phyloP scores from a whole-genome alignment of 441 rosid genomes.

The Flueggea neowawraea region DNA sequence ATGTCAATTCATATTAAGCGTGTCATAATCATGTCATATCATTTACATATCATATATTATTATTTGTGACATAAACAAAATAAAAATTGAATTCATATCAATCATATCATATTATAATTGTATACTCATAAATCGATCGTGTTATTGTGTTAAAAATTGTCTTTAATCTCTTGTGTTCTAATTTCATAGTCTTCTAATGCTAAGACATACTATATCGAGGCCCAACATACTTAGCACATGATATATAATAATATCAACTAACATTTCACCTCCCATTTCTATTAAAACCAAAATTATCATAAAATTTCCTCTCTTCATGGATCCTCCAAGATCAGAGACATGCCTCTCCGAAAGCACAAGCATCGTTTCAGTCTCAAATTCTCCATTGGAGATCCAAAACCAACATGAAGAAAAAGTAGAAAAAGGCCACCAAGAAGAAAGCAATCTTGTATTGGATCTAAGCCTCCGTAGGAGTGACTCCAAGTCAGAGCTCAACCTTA shows the following conservation, averaged over 20 bases:
- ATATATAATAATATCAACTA: conserved; percentile 22
- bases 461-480: conserved; percentile 41
- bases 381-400: conserved; percentile 7
- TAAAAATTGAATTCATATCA: too few relatives aligned
- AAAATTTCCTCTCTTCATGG: conserved; percentile 8
- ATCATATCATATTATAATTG: too few relatives aligned
- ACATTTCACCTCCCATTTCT: conserved; percentile 20
- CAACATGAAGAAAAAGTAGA: conserved; percentile 1
- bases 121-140: too few relatives aligned
- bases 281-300: conserved; percentile 15
- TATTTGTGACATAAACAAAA: too few relatives aligned
- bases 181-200: too few relatives aligned
- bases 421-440: not conserved
- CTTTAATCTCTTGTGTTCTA: too few relatives aligned
- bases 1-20: too few relatives aligned
- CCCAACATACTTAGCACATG: conserved; percentile 17
- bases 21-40: too few relatives aligned
- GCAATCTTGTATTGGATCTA: conserved; percentile 57
- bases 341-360: conserved; percentile 33
- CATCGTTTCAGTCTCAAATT: conserved; percentile 28
- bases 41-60: too few relatives aligned
- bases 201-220: conserved; percentile 24
- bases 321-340: conserved; percentile 33
- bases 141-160: too few relatives aligned
- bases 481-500: conserved; percentile 49